Evolutionary conservation across 352 stramenopile genomes (phyloP).

Genomic region (Phytopythium sindhum): DNA sequence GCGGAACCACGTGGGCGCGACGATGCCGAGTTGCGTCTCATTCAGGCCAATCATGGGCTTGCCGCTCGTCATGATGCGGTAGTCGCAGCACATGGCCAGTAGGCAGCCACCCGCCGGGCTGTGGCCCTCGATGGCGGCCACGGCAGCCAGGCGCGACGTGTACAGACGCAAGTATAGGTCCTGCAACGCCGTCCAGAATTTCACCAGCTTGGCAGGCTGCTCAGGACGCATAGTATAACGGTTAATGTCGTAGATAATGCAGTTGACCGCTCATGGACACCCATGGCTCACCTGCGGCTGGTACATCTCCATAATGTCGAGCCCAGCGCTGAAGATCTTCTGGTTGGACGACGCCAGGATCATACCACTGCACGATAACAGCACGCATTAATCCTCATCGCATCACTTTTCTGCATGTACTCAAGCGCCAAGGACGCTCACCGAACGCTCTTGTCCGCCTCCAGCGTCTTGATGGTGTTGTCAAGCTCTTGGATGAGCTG

Average conservation of each 20-base stretch:
- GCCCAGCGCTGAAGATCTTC: slow-evolving; percentile 88
- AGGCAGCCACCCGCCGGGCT: slow-evolving; percentile 92
- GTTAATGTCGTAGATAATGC: neutral
- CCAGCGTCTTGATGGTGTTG: slow-evolving; percentile 63
- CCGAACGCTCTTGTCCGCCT: slow-evolving; percentile 73
- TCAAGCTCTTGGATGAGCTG: slow-evolving; percentile 71
- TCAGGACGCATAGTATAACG: neutral
- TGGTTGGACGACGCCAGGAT: slow-evolving; percentile 76
- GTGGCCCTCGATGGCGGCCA: slow-evolving; percentile 91
- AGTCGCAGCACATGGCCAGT: slow-evolving; percentile 93
- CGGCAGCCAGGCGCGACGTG: slow-evolving; percentile 80
- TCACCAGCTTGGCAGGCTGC: slow-evolving; percentile 52
- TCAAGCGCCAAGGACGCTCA: slow-evolving; percentile 17
- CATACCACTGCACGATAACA: slow-evolving; percentile 40
- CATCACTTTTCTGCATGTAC: no score
- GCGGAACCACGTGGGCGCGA: slow-evolving; percentile 77
- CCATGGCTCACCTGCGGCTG: slow-evolving; percentile 54
- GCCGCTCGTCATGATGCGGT: slow-evolving; percentile 89
- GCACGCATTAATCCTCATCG: neutral
- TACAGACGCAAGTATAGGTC: slow-evolving; percentile 93
- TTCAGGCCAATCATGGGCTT: slow-evolving; percentile 93
- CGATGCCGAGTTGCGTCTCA: slow-evolving; percentile 93
- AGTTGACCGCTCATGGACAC: no score
- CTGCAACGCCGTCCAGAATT: slow-evolving; percentile 92
- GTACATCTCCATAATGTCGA: slow-evolving; percentile 94